Conservation (phyloP, 2,329 filamentous ascomycete species). For the Fusarium sp. region DNA sequence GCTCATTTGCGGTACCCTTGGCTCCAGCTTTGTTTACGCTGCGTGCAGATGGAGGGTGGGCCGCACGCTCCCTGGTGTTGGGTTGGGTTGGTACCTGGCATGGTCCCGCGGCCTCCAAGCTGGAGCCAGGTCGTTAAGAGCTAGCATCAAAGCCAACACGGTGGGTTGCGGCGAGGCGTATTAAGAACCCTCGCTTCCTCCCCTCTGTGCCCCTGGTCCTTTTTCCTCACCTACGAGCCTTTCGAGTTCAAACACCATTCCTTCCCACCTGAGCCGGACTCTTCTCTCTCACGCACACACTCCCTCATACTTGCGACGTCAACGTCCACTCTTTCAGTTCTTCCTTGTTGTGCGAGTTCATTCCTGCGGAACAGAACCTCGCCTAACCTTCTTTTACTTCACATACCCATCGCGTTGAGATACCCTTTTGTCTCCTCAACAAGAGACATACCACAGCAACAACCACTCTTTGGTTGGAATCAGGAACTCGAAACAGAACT, state of each 20-base stretch:
- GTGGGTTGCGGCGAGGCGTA: slow-evolving; percentile 46
- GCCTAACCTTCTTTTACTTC: slow-evolving; percentile 40
- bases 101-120: slow-evolving; percentile 22
- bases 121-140: slow-evolving; percentile 43
- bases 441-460: slow-evolving; percentile 41
- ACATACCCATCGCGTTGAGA: slow-evolving; percentile 42
- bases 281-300: slow-evolving; percentile 45
- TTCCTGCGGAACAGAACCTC: slow-evolving; percentile 50
- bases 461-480: slow-evolving; percentile 41
- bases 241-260: slow-evolving; percentile 50
- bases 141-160: slow-evolving; percentile 40
- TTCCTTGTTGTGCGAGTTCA: slow-evolving; percentile 43
- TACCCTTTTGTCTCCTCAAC: slow-evolving; percentile 40
- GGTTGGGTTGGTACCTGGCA: slow-evolving; percentile 35
- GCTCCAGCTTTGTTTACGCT: slow-evolving; percentile 25
- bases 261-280: slow-evolving; percentile 51
- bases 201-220: slow-evolving; percentile 36
- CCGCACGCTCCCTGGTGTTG: slow-evolving; percentile 5
- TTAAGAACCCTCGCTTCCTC: slow-evolving; percentile 46
- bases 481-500: slow-evolving; percentile 39
- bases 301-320: slow-evolving; percentile 43
- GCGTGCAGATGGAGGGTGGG: slow-evolving; percentile 11
- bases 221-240: slow-evolving; percentile 44
- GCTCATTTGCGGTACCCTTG: slow-evolving; percentile 25
- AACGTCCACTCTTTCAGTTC: slow-evolving; percentile 46